Conservation (phyloP, 345 rosid species). For the Moricandia moricandioides region DNA sequence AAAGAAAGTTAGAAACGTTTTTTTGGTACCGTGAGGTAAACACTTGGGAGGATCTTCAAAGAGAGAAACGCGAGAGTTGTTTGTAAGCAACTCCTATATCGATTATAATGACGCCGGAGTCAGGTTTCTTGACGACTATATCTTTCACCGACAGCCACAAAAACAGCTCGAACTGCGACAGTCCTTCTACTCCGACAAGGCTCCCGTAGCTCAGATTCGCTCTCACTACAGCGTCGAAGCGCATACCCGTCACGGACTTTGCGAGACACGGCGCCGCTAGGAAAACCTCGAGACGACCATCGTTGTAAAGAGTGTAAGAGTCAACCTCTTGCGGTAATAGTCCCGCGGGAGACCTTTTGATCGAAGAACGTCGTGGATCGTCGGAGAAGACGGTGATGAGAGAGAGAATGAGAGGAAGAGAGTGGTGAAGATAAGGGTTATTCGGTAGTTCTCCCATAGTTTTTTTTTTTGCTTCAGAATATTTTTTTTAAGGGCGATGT, state of each 20-base stretch:
- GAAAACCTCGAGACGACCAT: slow-evolving; percentile 74
- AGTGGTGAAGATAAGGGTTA: slow-evolving; percentile 20
- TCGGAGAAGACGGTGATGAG: slow-evolving; percentile 16
- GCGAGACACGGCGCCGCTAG: slow-evolving; percentile 78
- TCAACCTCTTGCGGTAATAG: slow-evolving; percentile 74
- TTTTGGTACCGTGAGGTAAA: slow-evolving; percentile 50
- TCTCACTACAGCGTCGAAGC: slow-evolving; percentile 64
- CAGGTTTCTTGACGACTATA: slow-evolving; percentile 72
- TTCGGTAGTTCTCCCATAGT: slow-evolving; percentile 14
- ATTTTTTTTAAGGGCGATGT: slow-evolving; percentile 15
- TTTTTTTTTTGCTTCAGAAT: not conserved
- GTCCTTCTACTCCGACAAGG: slow-evolving; percentile 68
- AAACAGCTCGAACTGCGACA: slow-evolving; percentile 78
- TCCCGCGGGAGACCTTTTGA: slow-evolving; percentile 77
- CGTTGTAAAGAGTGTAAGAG: slow-evolving; percentile 51
- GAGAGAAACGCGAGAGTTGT: slow-evolving; percentile 73
- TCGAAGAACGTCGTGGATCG: slow-evolving; percentile 74
- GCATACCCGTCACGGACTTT: slow-evolving; percentile 60
- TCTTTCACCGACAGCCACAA: slow-evolving; percentile 86
- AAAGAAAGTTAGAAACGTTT: not conserved
- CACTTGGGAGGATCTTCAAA: slow-evolving; percentile 88
- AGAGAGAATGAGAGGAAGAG: slow-evolving; percentile 8
- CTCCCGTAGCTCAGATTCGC: slow-evolving; percentile 82
- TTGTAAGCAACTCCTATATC: slow-evolving; percentile 91
- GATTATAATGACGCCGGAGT: slow-evolving; percentile 75